Base-by-base conservation (phyloP, 768 basidiomycete genomes). In the Agaricus subrufescens region DNA sequence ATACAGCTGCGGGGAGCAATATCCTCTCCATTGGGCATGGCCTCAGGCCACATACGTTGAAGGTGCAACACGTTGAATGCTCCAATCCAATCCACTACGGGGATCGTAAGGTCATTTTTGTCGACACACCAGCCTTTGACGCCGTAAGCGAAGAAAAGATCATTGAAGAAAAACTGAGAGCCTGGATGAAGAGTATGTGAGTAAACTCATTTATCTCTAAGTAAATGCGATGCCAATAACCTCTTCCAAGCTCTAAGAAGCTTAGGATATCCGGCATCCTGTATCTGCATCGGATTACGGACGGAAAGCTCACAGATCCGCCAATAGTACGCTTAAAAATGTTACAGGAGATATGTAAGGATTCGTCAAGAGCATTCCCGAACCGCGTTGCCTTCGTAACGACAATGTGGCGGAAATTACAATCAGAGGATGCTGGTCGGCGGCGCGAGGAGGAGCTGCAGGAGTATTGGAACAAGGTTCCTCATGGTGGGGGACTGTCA, bases 271-370 rank as follows among this genome's bases (percentile, higher is more conserved):
- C 31, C 3, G 60, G 58, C 11, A 59, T 61, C 15, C 50, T 61
- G 9, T 61, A 61, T 25, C 60, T 61, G 14, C 51, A 59, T 31
- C 51, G 52, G 3, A 61, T 58, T 25, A 58, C 60, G 43, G 57
- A 61, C 31, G 47, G 45, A 39, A 58, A 50, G 26, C 52, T 61
- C 46, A 53, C 60, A 1, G 60, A 61, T 25, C 60, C 54, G 19
- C 60, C 54, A 2, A 44, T 50, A 14, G 39, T 46, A 10, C 57
- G 49, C 30, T 46, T 58, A n/a, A 42, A 48, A 10, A 43, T 56
- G 42, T 49, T 61, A 27, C 46, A 54, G 38, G 48, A 45, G 8
- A 27, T 61, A 23, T 50, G 49, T 30, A 42, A 49, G 11, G 47
- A 50, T 1, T 56, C 55, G 11, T 34, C 26, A 2, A 43, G 31